Evolutionary conservation across 331 rosid species (phyloP).

Genomic region (Pyrus hybrid): DNA sequence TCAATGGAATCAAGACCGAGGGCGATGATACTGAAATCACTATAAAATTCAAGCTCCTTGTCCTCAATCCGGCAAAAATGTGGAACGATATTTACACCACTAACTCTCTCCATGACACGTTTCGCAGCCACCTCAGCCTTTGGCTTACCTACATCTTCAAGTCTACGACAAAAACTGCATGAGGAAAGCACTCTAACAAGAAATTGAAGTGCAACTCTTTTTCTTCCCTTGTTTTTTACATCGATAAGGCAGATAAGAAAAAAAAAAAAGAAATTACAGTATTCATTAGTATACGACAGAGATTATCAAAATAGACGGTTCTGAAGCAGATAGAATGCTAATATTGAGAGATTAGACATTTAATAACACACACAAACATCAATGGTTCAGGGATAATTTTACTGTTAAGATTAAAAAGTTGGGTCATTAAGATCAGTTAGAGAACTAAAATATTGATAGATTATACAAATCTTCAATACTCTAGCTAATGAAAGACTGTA

Average conservation of each 20-base stretch:
- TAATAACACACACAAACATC: not conserved
- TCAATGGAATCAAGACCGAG: constrained; percentile 97
- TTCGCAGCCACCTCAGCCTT: constrained; percentile 97
- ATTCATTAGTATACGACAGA: not conserved
- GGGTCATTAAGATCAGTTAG: not conserved
- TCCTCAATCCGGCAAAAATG: constrained; percentile 94
- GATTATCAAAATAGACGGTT: not conserved
- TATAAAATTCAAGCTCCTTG: constrained; percentile 69
- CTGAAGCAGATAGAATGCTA: not conserved
- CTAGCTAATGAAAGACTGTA: not conserved
- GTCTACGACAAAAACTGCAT: constrained; percentile 27
- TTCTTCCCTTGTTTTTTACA: not conserved
- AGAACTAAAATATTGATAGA: not conserved
- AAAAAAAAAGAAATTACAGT: not conserved
- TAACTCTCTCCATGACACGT: constrained; percentile 86
- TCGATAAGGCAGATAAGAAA: not conserved
- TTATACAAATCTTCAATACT: not conserved
- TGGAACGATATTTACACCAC: constrained; percentile 69
- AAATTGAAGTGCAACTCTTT: not conserved
- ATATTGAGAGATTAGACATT: not conserved
- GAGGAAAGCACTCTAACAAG: not conserved
- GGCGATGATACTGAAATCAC: constrained; percentile 69
- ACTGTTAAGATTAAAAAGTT: not conserved
- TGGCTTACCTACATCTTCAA: constrained; percentile 94
- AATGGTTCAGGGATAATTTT: not conserved